A percentile compares a stretch with the other conserved stretches of the same genome.
Evolutionary conservation across 768 basidiomycete genomes (phyloP).

Genomic region (Boletus bicolor): DNA sequence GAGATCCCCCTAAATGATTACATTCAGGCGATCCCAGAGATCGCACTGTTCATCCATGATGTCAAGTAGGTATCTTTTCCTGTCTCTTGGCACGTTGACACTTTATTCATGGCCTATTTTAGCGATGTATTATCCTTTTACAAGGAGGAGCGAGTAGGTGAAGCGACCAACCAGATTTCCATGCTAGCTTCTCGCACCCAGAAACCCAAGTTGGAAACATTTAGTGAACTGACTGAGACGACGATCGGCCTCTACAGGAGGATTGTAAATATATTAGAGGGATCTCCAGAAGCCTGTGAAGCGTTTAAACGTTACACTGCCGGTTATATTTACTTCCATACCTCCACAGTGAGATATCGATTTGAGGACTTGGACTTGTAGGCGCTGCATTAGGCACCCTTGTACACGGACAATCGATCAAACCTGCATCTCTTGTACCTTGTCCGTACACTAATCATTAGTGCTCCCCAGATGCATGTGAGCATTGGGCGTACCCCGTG

Average conservation of each 20-base stretch:
- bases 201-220: conserved; percentile 27
- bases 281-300: conserved; percentile 15
- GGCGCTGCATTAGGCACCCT: no score
- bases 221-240: conserved; percentile 6
- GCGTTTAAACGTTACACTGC: conserved; percentile 13
- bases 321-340: conserved; percentile 30
- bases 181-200: conserved; percentile 24
- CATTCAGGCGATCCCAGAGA: no score
- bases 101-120: no score
- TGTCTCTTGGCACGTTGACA: no score
- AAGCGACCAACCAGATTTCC: no score
- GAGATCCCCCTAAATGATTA: no score
- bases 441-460: background rate
- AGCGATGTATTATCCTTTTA: no score
- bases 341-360: conserved; percentile 23
- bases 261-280: conserved; percentile 24
- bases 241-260: conserved; percentile 23
- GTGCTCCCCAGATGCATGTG: background rate
- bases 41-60: no score
- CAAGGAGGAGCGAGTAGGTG: no score
- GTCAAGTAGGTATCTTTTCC: no score
- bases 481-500: background rate
- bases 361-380: conserved; percentile 20
- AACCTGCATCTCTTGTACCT: no score
- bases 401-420: background rate